Conservation (phyloP, 495 filamentous ascomycete genomes). For the Aspergillus sclerotioniger region DNA sequence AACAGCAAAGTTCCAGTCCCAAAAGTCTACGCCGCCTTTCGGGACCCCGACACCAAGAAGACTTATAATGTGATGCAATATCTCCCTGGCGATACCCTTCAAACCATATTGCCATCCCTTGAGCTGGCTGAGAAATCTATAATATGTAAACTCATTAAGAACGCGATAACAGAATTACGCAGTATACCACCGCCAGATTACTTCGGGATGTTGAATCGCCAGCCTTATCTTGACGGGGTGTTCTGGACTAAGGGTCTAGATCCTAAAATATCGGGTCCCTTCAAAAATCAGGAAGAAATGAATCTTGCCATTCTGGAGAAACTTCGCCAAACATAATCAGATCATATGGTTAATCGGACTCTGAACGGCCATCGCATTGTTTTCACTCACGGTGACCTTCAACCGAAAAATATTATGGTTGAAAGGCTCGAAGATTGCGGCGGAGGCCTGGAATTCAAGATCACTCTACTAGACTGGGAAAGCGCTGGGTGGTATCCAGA, state of each 20-base stretch:
- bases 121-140: constrained; percentile 4
- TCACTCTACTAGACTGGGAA: constrained; percentile 50
- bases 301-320: constrained; percentile 12
- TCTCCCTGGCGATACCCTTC: constrained; percentile 14
- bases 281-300: constrained; percentile 11
- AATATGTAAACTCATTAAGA: constrained; percentile 12
- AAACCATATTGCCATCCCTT: constrained; percentile 14
- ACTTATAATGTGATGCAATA: constrained; percentile 26
- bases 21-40: constrained; percentile 21
- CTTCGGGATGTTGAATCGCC: constrained; percentile 6
- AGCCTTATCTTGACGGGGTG: constrained; percentile 11
- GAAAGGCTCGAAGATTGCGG: constrained; percentile 14
- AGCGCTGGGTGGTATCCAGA: constrained; percentile 47
- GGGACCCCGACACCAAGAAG: constrained; percentile 16
- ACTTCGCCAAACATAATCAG: constrained; percentile 9
- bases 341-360: constrained; percentile 17
- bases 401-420: constrained; percentile 35
- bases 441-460: constrained; percentile 20
- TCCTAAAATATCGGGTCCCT: constrained; percentile 13
- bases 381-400: constrained; percentile 34
- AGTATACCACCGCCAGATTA: constrained; percentile 14
- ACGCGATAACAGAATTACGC: constrained; percentile 14
- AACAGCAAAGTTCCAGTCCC: constrained; percentile 24
- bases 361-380: constrained; percentile 20
- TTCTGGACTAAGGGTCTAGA: constrained; percentile 9